Conservation (phyloP, 2,329 filamentous ascomycete species). For the Bipolaris sorokiniana region DNA sequence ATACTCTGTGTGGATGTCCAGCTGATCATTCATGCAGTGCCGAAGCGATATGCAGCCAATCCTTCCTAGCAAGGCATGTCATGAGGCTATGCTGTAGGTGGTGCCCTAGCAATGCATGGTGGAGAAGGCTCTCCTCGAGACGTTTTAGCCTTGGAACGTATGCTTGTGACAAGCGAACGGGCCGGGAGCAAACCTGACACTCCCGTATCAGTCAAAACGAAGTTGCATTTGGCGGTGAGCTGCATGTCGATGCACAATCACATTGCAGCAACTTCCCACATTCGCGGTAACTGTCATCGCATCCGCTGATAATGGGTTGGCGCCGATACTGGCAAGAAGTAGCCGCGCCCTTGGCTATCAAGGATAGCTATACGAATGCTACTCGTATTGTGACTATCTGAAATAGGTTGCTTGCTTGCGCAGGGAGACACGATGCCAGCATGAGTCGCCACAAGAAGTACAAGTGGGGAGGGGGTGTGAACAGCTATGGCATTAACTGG, state of each 20-base stretch:
- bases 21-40: slow-evolving; percentile 15
- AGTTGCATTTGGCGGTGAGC: slow-evolving; percentile 15
- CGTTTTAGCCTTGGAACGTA: slow-evolving; percentile 13
- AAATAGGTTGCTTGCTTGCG: slow-evolving; percentile 21
- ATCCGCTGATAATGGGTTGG: background rate
- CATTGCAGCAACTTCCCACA: slow-evolving; percentile 1
- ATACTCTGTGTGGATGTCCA: slow-evolving; percentile 4
- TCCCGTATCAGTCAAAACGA: slow-evolving; percentile 6
- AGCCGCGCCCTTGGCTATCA: slow-evolving; percentile 11
- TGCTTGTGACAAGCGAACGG: slow-evolving; percentile 16
- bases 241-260: slow-evolving; percentile 6
- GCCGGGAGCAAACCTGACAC: slow-evolving; percentile 11
- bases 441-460: slow-evolving; percentile 15
- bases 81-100: slow-evolving; percentile 13
- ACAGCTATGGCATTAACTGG: slow-evolving; percentile 16
- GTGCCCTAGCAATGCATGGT: slow-evolving; percentile 17
- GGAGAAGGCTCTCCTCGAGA: slow-evolving; percentile 11
- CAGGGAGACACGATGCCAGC: slow-evolving; percentile 20
- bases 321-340: slow-evolving; percentile 7
- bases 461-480: slow-evolving; percentile 11
- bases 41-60: slow-evolving; percentile 17
- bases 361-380: slow-evolving; percentile 5
- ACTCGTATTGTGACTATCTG: slow-evolving; percentile 9
- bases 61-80: slow-evolving; percentile 15
- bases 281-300: background rate